Conservation (phyloP, 768 basidiomycete species). For the Collybia nuda region DNA sequence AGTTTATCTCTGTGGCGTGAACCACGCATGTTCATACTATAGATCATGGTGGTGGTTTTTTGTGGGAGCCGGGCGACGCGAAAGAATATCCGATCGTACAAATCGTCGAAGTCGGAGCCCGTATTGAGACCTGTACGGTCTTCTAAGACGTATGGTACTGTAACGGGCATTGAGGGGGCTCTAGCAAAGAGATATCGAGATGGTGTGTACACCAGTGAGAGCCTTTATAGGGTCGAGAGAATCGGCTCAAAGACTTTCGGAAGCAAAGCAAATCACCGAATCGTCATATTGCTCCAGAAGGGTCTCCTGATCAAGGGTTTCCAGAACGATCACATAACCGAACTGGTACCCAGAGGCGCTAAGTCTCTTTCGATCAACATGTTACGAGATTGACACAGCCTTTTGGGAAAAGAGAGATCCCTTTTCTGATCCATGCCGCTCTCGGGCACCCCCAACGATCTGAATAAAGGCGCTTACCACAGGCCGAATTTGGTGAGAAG, state of each 20-base stretch:
- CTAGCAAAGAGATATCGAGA: background rate
- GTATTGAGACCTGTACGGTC: conserved; percentile 16
- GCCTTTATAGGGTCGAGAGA: conserved; percentile 2
- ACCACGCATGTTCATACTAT: conserved; percentile 65
- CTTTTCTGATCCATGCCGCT: too few relatives aligned
- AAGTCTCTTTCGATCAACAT: conserved; percentile 3
- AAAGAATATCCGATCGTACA: conserved; percentile 75
- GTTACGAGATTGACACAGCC: background rate
- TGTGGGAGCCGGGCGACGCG: conserved; percentile 55
- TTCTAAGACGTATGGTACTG: conserved; percentile 1
- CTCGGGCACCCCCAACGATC: too few relatives aligned
- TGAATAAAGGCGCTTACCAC: too few relatives aligned
- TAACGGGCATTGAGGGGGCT: background rate
- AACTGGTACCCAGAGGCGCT: conserved; percentile 4
- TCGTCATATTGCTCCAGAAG: conserved; percentile 1
- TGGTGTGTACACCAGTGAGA: background rate
- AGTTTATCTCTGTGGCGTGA: conserved; percentile 57
- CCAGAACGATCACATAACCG: conserved; percentile 1
- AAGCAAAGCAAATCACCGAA: conserved; percentile 4
- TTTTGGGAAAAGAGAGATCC: background rate
- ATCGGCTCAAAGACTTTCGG: background rate
- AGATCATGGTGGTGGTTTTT: conserved; percentile 49
- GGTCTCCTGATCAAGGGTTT: conserved; percentile 3
- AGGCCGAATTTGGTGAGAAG: too few relatives aligned
- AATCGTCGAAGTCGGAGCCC: conserved; percentile 70